phyloP scores from a whole-genome alignment of 495 filamentous ascomycete genomes.

The Aspergillus conjunctus region DNA sequence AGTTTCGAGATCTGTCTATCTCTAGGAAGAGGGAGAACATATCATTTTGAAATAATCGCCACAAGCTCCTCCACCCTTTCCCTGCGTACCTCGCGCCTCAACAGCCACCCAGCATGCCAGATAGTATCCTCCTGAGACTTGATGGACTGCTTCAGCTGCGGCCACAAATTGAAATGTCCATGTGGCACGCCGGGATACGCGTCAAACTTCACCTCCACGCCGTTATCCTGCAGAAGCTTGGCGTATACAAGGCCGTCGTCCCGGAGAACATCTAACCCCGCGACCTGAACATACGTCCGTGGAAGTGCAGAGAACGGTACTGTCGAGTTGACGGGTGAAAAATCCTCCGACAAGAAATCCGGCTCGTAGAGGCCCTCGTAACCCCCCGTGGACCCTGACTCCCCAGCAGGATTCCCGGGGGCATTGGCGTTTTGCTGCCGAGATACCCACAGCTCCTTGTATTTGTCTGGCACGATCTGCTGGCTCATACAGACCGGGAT shows the following conservation, averaged over 20 bases:
- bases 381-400: constrained; percentile 5
- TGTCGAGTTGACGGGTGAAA: constrained; percentile 18
- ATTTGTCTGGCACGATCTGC: constrained; percentile 29
- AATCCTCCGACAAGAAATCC: constrained; percentile 18
- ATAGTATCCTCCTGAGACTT: constrained; percentile 21
- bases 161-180: constrained; percentile 40
- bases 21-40: neutral
- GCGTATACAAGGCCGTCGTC: constrained; percentile 47
- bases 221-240: constrained; percentile 34
- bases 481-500: constrained; percentile 34
- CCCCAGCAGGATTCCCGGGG: constrained; percentile 11
- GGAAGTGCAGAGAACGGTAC: constrained; percentile 28
- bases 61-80: constrained; percentile 13
- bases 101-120: constrained; percentile 24
- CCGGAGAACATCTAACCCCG: constrained; percentile 40
- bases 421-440: constrained; percentile 42
- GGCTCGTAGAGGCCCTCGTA: constrained; percentile 12
- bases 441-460: constrained; percentile 37
- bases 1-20: no score
- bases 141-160: constrained; percentile 22
- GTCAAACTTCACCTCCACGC: constrained; percentile 39
- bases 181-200: constrained; percentile 50
- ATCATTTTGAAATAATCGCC: neutral
- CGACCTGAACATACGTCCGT: constrained; percentile 43
- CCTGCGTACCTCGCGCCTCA: constrained; percentile 18